These are phyloP conservation scores for Fagus crenata DNA, from an alignment of 306 rosid species.

Conservation along the genomic window DNA sequence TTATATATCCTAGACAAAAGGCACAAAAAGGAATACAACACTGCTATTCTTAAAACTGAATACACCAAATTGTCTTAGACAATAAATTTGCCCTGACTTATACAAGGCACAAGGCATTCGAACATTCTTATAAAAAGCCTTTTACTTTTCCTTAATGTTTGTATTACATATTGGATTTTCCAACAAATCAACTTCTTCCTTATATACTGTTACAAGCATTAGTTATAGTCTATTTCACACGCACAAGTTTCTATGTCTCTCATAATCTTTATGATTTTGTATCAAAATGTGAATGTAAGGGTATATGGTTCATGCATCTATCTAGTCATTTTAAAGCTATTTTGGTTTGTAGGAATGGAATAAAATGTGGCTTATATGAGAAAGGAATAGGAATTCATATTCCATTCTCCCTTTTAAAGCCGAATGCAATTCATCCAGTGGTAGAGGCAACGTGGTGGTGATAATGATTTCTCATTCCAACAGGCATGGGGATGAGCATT, in stretches of 20 bases:
- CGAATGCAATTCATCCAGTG: not conserved
- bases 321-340: slow-evolving; percentile 10
- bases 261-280: not conserved
- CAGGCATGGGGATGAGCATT: not conserved
- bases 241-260: not conserved
- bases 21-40: not conserved
- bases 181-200: not conserved
- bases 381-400: not conserved
- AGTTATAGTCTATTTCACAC: not conserved
- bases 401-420: not conserved
- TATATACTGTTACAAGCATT: not conserved
- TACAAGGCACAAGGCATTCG: not conserved
- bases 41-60: not conserved
- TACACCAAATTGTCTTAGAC: not conserved
- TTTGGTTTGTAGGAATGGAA: not conserved
- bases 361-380: not conserved
- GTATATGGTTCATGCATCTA: slow-evolving; percentile 11
- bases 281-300: not conserved
- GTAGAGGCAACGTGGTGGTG: not conserved
- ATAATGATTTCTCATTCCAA: not conserved
- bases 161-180: not conserved
- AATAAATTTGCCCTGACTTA: not conserved
- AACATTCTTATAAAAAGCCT: not conserved
- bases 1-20: not conserved
- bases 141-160: not conserved